These are phyloP conservation scores for Fusarium proliferatum DNA, from an alignment of 2,329 filamentous ascomycete genomes.

Conservation along the genomic window DNA sequence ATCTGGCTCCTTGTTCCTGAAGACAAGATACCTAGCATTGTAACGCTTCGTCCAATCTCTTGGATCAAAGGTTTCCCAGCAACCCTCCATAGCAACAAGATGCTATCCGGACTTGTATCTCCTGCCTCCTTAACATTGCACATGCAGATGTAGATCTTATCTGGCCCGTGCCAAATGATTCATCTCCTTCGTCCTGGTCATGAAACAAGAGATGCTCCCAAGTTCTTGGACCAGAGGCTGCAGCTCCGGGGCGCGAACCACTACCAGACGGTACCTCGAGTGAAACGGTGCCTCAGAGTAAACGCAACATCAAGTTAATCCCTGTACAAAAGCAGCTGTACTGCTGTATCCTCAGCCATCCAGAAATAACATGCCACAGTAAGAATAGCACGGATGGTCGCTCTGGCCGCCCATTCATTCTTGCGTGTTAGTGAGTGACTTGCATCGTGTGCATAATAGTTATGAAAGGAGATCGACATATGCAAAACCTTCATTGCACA, in stretches of 20 bases:
- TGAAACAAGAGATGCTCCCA: background rate
- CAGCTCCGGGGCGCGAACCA: background rate
- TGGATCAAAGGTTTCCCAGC: background rate
- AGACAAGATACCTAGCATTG: background rate
- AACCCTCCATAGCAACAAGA: background rate
- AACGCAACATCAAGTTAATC: background rate
- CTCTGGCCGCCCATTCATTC: background rate
- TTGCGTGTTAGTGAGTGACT: background rate
- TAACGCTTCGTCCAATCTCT: background rate
- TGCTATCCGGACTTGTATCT: background rate
- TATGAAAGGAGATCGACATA: fast-evolving
- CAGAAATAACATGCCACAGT: background rate
- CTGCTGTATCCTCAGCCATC: background rate
- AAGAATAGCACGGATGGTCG: background rate
- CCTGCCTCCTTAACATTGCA: background rate
- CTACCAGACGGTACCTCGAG: background rate
- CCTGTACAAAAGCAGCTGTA: background rate
- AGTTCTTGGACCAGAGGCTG: background rate
- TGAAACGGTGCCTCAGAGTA: background rate
- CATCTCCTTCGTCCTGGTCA: background rate
- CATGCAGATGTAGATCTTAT: background rate
- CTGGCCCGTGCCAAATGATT: background rate
- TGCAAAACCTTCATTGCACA: background rate
- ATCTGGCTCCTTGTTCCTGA: background rate
- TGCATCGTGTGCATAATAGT: background rate